Evolutionary conservation across 169 alveolate genomes (phyloP).

Genomic region (Theileria annulata): DNA sequence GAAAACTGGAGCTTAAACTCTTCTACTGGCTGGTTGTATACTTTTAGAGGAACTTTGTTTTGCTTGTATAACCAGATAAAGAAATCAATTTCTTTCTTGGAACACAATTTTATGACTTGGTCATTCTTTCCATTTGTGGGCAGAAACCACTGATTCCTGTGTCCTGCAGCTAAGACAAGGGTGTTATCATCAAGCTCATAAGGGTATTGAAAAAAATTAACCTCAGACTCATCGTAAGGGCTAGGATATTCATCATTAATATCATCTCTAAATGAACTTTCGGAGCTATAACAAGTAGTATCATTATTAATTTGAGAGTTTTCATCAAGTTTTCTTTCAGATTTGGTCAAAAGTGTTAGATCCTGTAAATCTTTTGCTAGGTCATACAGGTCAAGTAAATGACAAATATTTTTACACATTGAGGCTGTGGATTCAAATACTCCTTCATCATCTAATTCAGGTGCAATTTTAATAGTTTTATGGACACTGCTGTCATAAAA

Average conservation of each 20-base stretch:
- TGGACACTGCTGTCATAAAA: not conserved
- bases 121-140: slow-evolving; percentile 52
- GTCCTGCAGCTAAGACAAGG: slow-evolving; percentile 69
- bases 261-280: not conserved
- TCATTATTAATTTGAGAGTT: not conserved
- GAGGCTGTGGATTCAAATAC: slow-evolving; percentile 6
- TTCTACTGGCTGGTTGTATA: slow-evolving; percentile 30
- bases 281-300: not conserved
- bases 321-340: not conserved
- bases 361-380: slow-evolving; percentile 1
- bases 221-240: not conserved
- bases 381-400: slow-evolving; percentile 10
- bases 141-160: slow-evolving; percentile 69
- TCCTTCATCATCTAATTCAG: not conserved
- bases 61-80: slow-evolving; percentile 69
- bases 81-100: slow-evolving; percentile 64
- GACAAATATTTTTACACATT: slow-evolving; percentile 1
- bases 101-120: slow-evolving; percentile 63
- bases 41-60: slow-evolving; percentile 37
- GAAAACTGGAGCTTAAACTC: slow-evolving; percentile 54
- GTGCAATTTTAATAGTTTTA: not conserved
- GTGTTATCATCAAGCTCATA: slow-evolving; percentile 15
- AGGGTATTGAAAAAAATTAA: slow-evolving; percentile 22
- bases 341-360: not conserved
- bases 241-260: not conserved